phyloP scores from a whole-genome alignment of 371 early-diverging fungal genomes.

The Blakeslea trispora region DNA sequence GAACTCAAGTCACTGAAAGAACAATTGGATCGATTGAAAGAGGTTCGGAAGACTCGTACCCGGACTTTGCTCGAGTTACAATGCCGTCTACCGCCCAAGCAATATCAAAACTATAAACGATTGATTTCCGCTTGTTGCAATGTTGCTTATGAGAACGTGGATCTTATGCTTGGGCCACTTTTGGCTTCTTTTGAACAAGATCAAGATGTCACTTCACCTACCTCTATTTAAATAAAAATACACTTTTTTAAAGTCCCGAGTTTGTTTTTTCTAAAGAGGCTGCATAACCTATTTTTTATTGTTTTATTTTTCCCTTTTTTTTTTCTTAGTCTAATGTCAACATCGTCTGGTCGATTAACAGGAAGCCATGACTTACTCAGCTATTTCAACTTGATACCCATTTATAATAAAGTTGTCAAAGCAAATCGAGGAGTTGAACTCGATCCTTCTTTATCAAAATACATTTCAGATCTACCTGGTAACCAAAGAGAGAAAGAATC shows the following conservation, averaged over 20 bases:
- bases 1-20: slow-evolving; percentile 12
- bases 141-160: slow-evolving; percentile 51
- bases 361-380: slow-evolving; percentile 61
- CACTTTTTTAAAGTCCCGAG: neutral
- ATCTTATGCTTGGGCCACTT: slow-evolving; percentile 42
- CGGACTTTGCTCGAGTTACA: slow-evolving; percentile 24
- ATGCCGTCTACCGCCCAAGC: slow-evolving; percentile 34
- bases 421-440: slow-evolving; percentile 41
- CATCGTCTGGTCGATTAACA: slow-evolving; percentile 24
- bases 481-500: slow-evolving; percentile 3
- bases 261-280: too few species aligned
- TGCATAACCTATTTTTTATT: too few species aligned
- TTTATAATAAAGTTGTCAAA: slow-evolving; percentile 59
- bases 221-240: neutral
- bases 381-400: slow-evolving; percentile 56
- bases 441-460: slow-evolving; percentile 51
- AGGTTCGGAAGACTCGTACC: slow-evolving; percentile 18
- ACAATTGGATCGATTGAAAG: slow-evolving; percentile 13
- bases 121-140: slow-evolving; percentile 52
- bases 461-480: slow-evolving; percentile 63
- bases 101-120: slow-evolving; percentile 49
- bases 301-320: neutral
- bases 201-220: neutral
- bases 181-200: slow-evolving; percentile 31
- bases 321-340: neutral